phyloP scores from a whole-genome alignment of 148 eudicot species.

The Diospyros kaki region DNA sequence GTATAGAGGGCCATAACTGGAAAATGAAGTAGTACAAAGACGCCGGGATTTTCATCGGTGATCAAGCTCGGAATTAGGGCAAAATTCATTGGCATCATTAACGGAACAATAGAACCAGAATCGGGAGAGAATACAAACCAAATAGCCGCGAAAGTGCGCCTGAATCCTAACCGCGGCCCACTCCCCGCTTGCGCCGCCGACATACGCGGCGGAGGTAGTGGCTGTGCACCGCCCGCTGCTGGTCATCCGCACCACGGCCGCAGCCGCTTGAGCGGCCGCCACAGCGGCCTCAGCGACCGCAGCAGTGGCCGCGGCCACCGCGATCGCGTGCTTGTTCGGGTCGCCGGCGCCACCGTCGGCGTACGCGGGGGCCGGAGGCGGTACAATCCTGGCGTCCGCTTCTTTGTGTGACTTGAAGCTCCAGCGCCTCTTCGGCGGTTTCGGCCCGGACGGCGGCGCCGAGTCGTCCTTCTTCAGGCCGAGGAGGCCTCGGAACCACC shows the following conservation, averaged over 20 bases:
- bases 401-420: constrained; percentile 50
- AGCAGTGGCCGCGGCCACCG: constrained; percentile 53
- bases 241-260: constrained; percentile 38
- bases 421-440: constrained; percentile 45
- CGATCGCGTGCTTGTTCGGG: constrained; percentile 49
- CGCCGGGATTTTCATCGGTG: background rate
- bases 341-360: constrained; percentile 21
- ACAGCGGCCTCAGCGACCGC: constrained; percentile 32
- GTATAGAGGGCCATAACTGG: background rate
- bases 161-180: constrained; percentile 62
- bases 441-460: constrained; percentile 15
- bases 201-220: constrained; percentile 9
- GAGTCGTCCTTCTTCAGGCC: constrained; percentile 33
- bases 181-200: constrained; percentile 15
- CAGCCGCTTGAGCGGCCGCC: constrained; percentile 27
- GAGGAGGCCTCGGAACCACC: constrained; percentile 55
- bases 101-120: background rate
- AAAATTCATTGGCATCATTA: background rate
- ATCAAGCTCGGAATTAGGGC: background rate
- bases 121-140: constrained; percentile 36
- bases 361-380: constrained; percentile 6
- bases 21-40: background rate
- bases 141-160: constrained; percentile 66
- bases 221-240: constrained; percentile 17
- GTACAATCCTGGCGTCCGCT: constrained; percentile 8